Conservation (phyloP, 2,329 filamentous ascomycete species). For the Aspergillus hiratsukae region DNA sequence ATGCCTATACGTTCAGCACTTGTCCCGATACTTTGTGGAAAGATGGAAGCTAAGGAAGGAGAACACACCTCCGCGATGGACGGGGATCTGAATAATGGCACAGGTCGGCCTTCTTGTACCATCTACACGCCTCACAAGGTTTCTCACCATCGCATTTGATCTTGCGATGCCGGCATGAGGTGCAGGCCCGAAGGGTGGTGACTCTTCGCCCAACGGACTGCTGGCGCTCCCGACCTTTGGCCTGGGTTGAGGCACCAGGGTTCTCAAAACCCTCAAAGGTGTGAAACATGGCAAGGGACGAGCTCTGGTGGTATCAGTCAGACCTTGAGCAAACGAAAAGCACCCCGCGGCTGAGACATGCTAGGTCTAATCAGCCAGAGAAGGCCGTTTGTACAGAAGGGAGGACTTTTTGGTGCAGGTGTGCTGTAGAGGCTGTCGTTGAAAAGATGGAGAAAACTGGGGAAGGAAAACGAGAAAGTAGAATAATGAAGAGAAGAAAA, state of each 20-base stretch:
- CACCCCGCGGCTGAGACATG: slow-evolving; percentile 14
- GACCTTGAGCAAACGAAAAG: slow-evolving; percentile 3
- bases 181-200: slow-evolving; percentile 54
- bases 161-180: slow-evolving; percentile 74
- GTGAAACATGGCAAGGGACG: slow-evolving; percentile 34
- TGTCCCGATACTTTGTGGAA: not conserved
- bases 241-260: slow-evolving; percentile 23
- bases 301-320: not conserved
- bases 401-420: not conserved
- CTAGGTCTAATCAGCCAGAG: slow-evolving; percentile 5
- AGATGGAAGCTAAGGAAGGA: not conserved
- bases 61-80: slow-evolving; percentile 67
- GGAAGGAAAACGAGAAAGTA: not conserved
- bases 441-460: slow-evolving; percentile 4
- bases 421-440: slow-evolving; percentile 3
- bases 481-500: not conserved
- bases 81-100: slow-evolving; percentile 80
- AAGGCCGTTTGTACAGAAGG: not conserved
- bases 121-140: slow-evolving; percentile 77
- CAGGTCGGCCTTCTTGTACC: slow-evolving; percentile 72
- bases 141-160: slow-evolving; percentile 79
- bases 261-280: slow-evolving; percentile 41
- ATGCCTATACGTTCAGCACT: slow-evolving; percentile 21
- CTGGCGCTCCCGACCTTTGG: slow-evolving; percentile 31
- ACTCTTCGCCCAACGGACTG: slow-evolving; percentile 32